phyloP scores from a whole-genome alignment of 768 basidiomycete species.

The Mycena capillaripes region DNA sequence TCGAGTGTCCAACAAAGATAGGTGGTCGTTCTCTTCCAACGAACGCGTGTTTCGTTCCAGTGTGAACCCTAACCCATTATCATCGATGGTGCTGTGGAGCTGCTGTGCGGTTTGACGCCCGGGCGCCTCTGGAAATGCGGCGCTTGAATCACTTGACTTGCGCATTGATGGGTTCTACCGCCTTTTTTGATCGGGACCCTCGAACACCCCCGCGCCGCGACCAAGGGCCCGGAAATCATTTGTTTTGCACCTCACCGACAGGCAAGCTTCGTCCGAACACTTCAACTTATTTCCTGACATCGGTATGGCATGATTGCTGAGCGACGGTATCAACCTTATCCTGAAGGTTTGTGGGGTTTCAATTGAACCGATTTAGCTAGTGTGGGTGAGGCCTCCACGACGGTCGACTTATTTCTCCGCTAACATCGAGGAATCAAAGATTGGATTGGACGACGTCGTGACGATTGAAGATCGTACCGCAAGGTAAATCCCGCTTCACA shows the following conservation, averaged over 20 bases:
- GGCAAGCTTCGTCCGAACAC: neutral
- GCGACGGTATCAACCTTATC: conserved; percentile 11
- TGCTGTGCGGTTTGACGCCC: conserved; percentile 20
- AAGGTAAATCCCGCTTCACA: neutral
- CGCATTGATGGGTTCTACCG: conserved; percentile 31
- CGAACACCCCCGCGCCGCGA: conserved; percentile 15
- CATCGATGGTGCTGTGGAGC: conserved; percentile 19
- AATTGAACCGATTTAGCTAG: conserved; percentile 21
- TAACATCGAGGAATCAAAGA: neutral
- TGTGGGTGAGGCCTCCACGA: neutral
- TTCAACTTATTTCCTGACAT: neutral
- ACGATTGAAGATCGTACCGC: neutral
- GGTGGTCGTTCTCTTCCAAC: neutral
- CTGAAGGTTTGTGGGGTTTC: conserved; percentile 4
- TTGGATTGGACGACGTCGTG: neutral
- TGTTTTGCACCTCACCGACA: neutral
- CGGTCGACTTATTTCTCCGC: conserved; percentile 3
- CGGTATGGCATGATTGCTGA: too few species aligned
- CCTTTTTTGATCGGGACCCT: conserved; percentile 29
- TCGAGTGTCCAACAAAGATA: conserved; percentile 14
- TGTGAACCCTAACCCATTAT: neutral
- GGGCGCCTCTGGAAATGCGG: conserved; percentile 23
- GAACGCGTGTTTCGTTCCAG: neutral
- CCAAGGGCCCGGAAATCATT: conserved; percentile 8
- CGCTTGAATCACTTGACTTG: conserved; percentile 26